Base-by-base conservation (phyloP, 768 basidiomycete genomes). In the Agrocybe praecox region DNA sequence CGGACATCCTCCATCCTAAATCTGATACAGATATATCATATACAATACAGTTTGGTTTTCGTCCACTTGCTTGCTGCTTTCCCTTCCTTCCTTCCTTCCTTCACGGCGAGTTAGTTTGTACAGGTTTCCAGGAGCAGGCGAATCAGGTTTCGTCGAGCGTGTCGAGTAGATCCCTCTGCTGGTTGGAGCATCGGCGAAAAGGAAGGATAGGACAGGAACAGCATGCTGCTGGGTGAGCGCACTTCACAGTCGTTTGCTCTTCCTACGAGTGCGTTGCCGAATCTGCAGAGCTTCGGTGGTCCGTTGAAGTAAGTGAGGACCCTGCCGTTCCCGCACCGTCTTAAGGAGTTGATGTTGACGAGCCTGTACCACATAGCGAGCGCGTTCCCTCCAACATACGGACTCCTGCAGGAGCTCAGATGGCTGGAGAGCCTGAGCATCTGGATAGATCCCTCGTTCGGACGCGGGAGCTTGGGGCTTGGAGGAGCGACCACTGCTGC, bases 381-480 rank as follows among this genome's bases (percentile, higher is more conserved):
- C 14, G 61, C 70, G 5, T 71, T 76, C 50, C 67, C 71, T n/a
- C 67, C 69, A 26, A 72, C 72, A 1, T 71, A 64, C 48, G 58
- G 65, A 2, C 57, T 68, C 1, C 59, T 77, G 42, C 68, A 65
- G 40, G 65, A 67, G 24, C 59, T 75, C 14, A 63, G 64, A 21
- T 62, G 61, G 29, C 56, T 76, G 49, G 62, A 57, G 22, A 69
- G 69, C 10, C 59, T 75, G 26, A 68, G 68, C 11, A 59, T 74
- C 2, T 72, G 72, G 72, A 70, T 75, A 26, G 74, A 75, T 47
- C 63, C 75, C n/a, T 72, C 74, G 12, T 73, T 75, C 46, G 63
- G 65, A 8, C 45, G 40, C 11, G 34, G 33, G 32, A 61, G 58
- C 17, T 42, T 55, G 12, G 60, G 52, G 17, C 48, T 53, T 49